A percentile compares a stretch with the other conserved stretches of the same genome.
Evolutionary conservation across 2,329 filamentous ascomycete species (phyloP).

Genomic region (Ophiosphaerella narmari): DNA sequence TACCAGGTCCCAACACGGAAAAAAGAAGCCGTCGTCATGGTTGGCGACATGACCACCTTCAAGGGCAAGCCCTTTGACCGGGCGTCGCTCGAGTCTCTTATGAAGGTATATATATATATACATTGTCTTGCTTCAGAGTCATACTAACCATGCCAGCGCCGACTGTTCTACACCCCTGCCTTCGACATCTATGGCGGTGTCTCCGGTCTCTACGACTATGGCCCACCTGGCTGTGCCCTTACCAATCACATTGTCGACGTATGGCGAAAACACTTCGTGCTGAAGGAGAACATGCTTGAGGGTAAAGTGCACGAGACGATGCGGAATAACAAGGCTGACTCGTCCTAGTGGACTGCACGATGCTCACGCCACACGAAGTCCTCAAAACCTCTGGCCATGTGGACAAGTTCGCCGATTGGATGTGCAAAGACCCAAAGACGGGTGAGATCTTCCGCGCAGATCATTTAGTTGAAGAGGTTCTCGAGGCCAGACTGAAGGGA

Average conservation of each 20-base stretch:
- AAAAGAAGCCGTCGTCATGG: constrained; percentile 32
- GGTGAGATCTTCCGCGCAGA: constrained; percentile 96
- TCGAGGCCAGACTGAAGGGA: constrained; percentile 84
- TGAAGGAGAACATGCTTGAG: constrained; percentile 94
- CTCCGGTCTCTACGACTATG: constrained; percentile 90
- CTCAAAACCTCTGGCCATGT: constrained; percentile 94
- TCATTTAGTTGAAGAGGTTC: constrained; percentile 92
- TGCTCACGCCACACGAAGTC: constrained; percentile 89
- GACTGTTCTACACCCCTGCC: constrained; percentile 85
- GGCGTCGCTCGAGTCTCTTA: constrained; percentile 77
- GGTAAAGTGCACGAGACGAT: constrained; percentile 24
- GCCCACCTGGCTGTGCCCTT: constrained; percentile 82
- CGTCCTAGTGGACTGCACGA: constrained; percentile 76
- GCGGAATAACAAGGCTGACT: constrained; percentile 16
- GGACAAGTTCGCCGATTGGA: constrained; percentile 98
- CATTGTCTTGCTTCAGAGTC: constrained; percentile 5
- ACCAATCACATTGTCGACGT: constrained; percentile 85
- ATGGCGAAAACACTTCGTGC: constrained; percentile 92
- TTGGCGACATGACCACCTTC: constrained; percentile 59
- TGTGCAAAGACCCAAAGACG: constrained; percentile 98
- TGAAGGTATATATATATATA: constrained; percentile 67
- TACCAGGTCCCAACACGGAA: constrained; percentile 38
- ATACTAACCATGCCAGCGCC: constrained; percentile 38
- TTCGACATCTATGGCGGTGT: constrained; percentile 95
- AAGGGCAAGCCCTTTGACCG: constrained; percentile 86